Percentiles rank a stretch among this genome's conserved stretches.
phyloP scores from a whole-genome alignment of 257 asterid genomes.

The Fraxinus americana region DNA sequence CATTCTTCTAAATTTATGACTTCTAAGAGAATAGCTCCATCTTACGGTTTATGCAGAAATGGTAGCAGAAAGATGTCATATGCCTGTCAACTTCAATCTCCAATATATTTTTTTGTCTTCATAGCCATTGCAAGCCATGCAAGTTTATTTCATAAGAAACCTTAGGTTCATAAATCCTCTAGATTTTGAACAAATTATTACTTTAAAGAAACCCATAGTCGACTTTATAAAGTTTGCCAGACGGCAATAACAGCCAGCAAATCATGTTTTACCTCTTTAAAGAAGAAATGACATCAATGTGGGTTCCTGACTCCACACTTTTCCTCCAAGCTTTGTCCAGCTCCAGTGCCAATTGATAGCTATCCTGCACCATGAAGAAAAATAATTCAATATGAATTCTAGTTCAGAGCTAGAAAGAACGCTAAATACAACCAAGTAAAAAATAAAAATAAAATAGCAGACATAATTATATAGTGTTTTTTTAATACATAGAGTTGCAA shows the following conservation, averaged over 20 bases:
- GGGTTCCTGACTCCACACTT: slow-evolving; percentile 50
- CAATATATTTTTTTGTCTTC: background rate
- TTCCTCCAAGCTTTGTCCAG: slow-evolving; percentile 65
- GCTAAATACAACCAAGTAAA: background rate
- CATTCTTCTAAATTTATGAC: no score
- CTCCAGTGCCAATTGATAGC: slow-evolving; percentile 87
- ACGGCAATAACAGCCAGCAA: slow-evolving; percentile 1
- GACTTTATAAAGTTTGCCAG: background rate
- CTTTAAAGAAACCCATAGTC: background rate
- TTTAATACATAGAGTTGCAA: background rate
- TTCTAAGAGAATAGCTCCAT: no score
- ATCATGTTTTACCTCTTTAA: slow-evolving; percentile 49
- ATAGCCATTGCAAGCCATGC: background rate
- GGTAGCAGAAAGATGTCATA: no score
- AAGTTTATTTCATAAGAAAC: background rate
- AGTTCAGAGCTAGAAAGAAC: slow-evolving; percentile 13
- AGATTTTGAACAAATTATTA: background rate
- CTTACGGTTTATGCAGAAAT: no score
- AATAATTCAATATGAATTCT: slow-evolving; percentile 1
- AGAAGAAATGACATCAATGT: slow-evolving; percentile 63
- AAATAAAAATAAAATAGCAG: background rate
- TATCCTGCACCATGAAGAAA: slow-evolving; percentile 53
- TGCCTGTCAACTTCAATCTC: background rate
- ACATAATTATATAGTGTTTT: background rate
- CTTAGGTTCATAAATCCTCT: background rate